Evolutionary conservation across 345 rosid species (phyloP).

Genomic region (Ailanthus altissimus): DNA sequence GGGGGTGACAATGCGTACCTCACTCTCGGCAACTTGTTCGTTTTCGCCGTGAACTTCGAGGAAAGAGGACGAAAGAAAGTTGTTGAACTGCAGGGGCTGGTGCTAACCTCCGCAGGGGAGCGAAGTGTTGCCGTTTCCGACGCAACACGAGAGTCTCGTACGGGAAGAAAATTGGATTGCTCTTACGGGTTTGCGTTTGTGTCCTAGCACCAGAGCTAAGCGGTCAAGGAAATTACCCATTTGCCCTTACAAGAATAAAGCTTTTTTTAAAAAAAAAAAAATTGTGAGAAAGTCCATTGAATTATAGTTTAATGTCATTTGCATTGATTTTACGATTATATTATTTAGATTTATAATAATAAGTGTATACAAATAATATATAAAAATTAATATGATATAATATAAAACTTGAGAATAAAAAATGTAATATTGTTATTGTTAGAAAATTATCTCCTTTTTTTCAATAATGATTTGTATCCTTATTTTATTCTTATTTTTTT

Average conservation of each 20-base stretch:
- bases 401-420: too few relatives aligned
- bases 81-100: conserved; percentile 3
- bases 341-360: too few relatives aligned
- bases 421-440: too few relatives aligned
- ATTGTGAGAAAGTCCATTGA: too few relatives aligned
- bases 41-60: not conserved
- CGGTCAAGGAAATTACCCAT: not conserved
- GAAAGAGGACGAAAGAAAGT: not conserved
- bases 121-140: conserved; percentile 32
- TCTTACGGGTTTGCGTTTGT: not conserved
- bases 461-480: too few relatives aligned
- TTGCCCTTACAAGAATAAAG: not conserved
- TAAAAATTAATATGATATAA: too few relatives aligned
- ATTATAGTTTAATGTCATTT: too few relatives aligned
- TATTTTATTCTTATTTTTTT: too few relatives aligned
- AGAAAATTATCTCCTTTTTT: too few relatives aligned
- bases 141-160: not conserved
- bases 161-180: not conserved
- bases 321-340: too few relatives aligned
- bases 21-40: conserved; percentile 19
- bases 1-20: conserved; percentile 37
- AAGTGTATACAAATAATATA: too few relatives aligned
- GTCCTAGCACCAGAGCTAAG: not conserved
- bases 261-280: not conserved
- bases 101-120: conserved; percentile 33